Evolutionary conservation across 768 basidiomycete species (phyloP).

Genomic region (Serendipita indica): DNA sequence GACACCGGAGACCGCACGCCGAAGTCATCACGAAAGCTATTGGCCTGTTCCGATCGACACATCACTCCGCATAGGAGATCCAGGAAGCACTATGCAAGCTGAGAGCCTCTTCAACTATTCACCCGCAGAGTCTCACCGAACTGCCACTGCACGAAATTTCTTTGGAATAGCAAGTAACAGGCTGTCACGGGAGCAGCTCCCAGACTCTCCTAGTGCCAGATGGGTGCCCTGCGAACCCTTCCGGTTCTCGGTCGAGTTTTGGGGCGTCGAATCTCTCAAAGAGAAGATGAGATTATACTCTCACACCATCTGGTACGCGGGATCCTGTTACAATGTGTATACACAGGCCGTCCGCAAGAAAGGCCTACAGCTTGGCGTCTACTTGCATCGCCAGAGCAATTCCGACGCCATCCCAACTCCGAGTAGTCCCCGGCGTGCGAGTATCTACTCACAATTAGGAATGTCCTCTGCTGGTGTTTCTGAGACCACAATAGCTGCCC

Average conservation of each 20-base stretch:
- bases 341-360: conserved; percentile 82
- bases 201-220: conserved; percentile 17
- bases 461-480: neutral
- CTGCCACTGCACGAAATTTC: conserved; percentile 19
- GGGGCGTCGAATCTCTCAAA: conserved; percentile 64
- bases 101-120: neutral
- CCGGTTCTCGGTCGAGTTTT: conserved; percentile 82
- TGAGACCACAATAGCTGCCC: neutral
- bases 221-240: conserved; percentile 69
- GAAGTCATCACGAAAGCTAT: too few species aligned
- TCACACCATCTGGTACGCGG: conserved; percentile 80
- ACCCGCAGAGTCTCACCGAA: conserved; percentile 8
- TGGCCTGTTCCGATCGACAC: neutral
- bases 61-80: neutral
- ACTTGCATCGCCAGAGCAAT: conserved; percentile 72
- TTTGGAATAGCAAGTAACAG: conserved; percentile 20
- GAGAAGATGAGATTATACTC: conserved; percentile 78
- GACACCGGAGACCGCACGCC: too few species aligned
- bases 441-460: neutral
- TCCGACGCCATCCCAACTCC: conserved; percentile 63
- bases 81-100: neutral
- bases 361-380: conserved; percentile 65
- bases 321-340: conserved; percentile 77
- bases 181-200: conserved; percentile 15
- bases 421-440: conserved; percentile 35